A percentile compares a stretch with the other conserved stretches of the same genome.
Evolutionary conservation across 1,284 basidiomycete genomes (phyloP).

Genomic region (Taiwanofungus camphoratus): DNA sequence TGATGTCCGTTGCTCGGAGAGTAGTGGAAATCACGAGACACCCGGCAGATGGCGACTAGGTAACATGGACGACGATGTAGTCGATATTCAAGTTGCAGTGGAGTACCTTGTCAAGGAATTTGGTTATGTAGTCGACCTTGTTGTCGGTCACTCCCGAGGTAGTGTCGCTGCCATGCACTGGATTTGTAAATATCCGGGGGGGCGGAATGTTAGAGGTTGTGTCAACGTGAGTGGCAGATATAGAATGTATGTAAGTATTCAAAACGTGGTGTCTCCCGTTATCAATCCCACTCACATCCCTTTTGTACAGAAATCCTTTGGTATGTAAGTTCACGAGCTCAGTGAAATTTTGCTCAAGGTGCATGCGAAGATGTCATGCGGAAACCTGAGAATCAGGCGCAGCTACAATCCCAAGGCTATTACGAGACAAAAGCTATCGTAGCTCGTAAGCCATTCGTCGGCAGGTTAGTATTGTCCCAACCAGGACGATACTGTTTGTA

Average conservation of each 20-base stretch:
- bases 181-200: constrained; percentile 56
- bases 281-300: constrained; percentile 11
- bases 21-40: constrained; percentile 71
- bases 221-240: constrained; percentile 73
- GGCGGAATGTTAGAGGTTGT: constrained; percentile 45
- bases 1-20: not conserved
- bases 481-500: not conserved
- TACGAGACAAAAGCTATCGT: constrained; percentile 55
- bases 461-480: constrained; percentile 14
- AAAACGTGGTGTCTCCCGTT: not conserved
- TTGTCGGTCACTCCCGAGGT: constrained; percentile 73
- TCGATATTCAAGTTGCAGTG: constrained; percentile 62
- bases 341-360: not conserved
- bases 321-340: constrained; percentile 7
- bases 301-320: constrained; percentile 16
- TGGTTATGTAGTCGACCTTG: constrained; percentile 60
- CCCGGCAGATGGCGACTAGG: constrained; percentile 58
- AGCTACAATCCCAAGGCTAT: constrained; percentile 49
- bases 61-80: constrained; percentile 50
- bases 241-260: constrained; percentile 59
- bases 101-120: constrained; percentile 48
- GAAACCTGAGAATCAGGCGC: constrained; percentile 30
- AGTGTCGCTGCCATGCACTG: constrained; percentile 60
- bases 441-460: constrained; percentile 49
- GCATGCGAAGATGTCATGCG: constrained; percentile 1